phyloP scores from a whole-genome alignment of 805 yeast genomes.

The Brettanomyces custersianus region DNA sequence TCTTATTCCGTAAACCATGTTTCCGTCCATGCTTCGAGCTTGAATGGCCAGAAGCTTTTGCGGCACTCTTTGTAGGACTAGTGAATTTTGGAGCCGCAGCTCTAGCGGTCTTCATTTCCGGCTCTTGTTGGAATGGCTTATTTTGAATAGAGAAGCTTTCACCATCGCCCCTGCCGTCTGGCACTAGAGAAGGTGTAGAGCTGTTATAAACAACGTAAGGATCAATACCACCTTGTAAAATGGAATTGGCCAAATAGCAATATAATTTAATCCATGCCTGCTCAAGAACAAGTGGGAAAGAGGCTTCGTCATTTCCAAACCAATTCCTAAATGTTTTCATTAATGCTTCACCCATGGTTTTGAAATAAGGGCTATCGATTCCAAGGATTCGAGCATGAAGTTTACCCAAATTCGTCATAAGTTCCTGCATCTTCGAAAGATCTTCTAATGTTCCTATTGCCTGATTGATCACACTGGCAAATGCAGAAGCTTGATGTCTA shows the following conservation, averaged over 20 bases:
- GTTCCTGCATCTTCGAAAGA: conserved; percentile 46
- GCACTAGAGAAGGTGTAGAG: neutral
- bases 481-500: conserved; percentile 69
- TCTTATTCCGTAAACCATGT: conserved; percentile 4
- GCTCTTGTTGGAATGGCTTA: neutral
- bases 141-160: neutral
- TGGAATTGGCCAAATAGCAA: conserved; percentile 58
- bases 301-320: conserved; percentile 27
- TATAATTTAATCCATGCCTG: conserved; percentile 65
- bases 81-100: no score
- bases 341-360: conserved; percentile 66
- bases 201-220: conserved; percentile 31
- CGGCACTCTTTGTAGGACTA: no score
- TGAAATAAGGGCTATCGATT: conserved; percentile 59
- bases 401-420: conserved; percentile 56
- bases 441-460: conserved; percentile 60
- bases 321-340: conserved; percentile 61
- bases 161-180: neutral
- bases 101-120: no score
- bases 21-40: neutral
- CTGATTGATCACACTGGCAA: conserved; percentile 68
- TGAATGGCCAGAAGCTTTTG: no score
- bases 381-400: conserved; percentile 69
- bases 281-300: conserved; percentile 53
- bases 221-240: conserved; percentile 52